Evolutionary conservation across 2,329 filamentous ascomycete genomes (phyloP), one percentile per base, ranked within the genome.

Genomic region (Aureobasidium uvarum): DNA sequence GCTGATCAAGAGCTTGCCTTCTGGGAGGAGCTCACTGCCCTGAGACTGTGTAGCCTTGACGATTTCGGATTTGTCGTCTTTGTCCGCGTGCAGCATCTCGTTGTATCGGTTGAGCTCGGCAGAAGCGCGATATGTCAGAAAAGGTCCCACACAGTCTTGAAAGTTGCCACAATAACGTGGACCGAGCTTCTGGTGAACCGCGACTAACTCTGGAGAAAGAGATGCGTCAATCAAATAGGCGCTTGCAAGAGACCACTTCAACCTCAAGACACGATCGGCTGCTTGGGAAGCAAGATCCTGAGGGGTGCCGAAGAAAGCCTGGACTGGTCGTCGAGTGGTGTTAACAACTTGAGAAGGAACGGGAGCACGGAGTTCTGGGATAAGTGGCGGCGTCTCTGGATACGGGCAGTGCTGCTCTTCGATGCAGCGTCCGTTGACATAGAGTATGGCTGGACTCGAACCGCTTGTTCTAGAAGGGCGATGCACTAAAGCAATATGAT

Each of bases 111-210:
- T 95, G 45, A 99, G 80, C 63, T 91, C 88, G 8, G 95, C 94
- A 1, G 95, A 98, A 7, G 95, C 94, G 71, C 90, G 87, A 74
- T 99, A 99, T 0, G 96, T 99, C 74, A 98, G 92, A 72, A 99
- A 96, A 1, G 92, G 94, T 5, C 96, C 95, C 16, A 99, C 83
- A 70, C 92, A 95, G 73, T 99, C 95, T 77, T 99, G 95, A 71
- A 96, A 96, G 74, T 99, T 99, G 18, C 95, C 95, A 73, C 92
- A 89, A 71, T 99, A 99, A 55, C 92, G 87, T 28, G 92, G 90
- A 0, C 95, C 94, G 20, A 99, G 86, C 58, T 93, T 90, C 74
- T 89, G 91, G 72, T 96, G 91, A 0, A 99, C 95, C 14, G 94
- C 89, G 64, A 99, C 83, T 67, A 96, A 85, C 75, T 99, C 95